Conservation (phyloP, 169 alveolate genomes). For the Plasmodium chabaudi region DNA sequence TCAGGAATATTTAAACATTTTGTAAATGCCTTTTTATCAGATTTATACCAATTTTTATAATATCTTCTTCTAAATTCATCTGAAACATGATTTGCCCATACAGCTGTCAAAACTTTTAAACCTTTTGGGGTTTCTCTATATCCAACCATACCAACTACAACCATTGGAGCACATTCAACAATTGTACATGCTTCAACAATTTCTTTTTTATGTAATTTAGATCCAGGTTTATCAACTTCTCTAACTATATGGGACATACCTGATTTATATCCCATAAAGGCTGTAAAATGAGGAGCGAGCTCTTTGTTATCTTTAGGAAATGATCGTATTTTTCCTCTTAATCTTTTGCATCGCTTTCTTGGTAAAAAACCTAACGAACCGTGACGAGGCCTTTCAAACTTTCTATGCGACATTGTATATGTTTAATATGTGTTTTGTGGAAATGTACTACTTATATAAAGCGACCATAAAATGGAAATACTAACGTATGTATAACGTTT, state of each 20-base stretch:
- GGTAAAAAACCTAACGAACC: conserved; percentile 99
- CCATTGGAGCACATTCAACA: conserved; percentile 99
- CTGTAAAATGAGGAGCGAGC: conserved; percentile 98
- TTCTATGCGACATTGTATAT: conserved; percentile 98
- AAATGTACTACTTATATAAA: not conserved
- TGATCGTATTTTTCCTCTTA: conserved; percentile 93
- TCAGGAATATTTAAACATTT: conserved; percentile 94
- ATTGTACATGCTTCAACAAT: conserved; percentile 99
- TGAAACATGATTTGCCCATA: conserved; percentile 98
- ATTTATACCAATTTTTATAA: conserved; percentile 98
- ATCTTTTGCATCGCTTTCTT: conserved; percentile 94
- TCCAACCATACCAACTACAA: conserved; percentile 99
- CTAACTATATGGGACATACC: conserved; percentile 99
- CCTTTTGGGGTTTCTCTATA: conserved; percentile 99
- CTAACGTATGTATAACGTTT: not conserved
- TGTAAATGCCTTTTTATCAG: conserved; percentile 99
- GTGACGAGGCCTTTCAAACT: conserved; percentile 99
- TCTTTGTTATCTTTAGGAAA: conserved; percentile 98
- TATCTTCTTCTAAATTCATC: conserved; percentile 98
- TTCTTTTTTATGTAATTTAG: conserved; percentile 98
- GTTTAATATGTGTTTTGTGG: not conserved
- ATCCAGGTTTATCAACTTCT: conserved; percentile 98
- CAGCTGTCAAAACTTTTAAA: conserved; percentile 97
- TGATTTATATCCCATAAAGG: conserved; percentile 99
- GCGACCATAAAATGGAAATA: not conserved